phyloP scores from a whole-genome alignment of 306 rosid genomes.

The Cicer arietinum region DNA sequence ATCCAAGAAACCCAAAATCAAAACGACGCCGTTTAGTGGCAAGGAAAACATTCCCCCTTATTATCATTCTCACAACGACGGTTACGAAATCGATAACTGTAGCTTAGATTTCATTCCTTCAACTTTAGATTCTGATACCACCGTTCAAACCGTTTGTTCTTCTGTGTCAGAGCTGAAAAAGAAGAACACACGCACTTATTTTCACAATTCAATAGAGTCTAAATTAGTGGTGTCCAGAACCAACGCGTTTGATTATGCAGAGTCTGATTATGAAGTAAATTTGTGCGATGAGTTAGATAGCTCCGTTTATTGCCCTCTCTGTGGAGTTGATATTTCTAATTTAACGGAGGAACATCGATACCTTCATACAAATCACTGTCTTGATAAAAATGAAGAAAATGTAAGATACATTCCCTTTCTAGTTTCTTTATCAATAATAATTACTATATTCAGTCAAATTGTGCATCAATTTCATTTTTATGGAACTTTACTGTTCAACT shows the following conservation, averaged over 20 bases:
- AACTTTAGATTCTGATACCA: slow-evolving; percentile 47
- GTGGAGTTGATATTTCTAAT: slow-evolving; percentile 73
- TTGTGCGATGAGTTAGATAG: slow-evolving; percentile 47
- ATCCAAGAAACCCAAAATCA: slow-evolving; percentile 54
- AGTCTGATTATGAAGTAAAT: slow-evolving; percentile 52
- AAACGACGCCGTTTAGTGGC: slow-evolving; percentile 16
- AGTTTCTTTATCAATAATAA: background rate
- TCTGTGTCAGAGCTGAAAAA: slow-evolving; percentile 41
- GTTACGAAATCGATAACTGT: slow-evolving; percentile 43
- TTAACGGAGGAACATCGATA: slow-evolving; percentile 64
- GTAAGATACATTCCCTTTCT: slow-evolving; percentile 43
- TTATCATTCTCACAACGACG: slow-evolving; percentile 16
- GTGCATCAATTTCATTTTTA: background rate
- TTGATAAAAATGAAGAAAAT: slow-evolving; percentile 54
- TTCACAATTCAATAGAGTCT: slow-evolving; percentile 73
- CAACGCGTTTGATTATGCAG: slow-evolving; percentile 26
- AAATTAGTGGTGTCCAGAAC: slow-evolving; percentile 53
- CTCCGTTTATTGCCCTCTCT: slow-evolving; percentile 69
- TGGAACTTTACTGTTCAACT: background rate
- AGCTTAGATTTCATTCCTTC: slow-evolving; percentile 68
- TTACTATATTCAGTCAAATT: background rate
- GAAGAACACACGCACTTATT: slow-evolving; percentile 45
- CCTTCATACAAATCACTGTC: slow-evolving; percentile 76
- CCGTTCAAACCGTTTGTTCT: slow-evolving; percentile 1
- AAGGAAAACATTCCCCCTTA: slow-evolving; percentile 62